phyloP scores from a whole-genome alignment of 495 filamentous ascomycete species.

The Hyaloscypha hepaticicola region DNA sequence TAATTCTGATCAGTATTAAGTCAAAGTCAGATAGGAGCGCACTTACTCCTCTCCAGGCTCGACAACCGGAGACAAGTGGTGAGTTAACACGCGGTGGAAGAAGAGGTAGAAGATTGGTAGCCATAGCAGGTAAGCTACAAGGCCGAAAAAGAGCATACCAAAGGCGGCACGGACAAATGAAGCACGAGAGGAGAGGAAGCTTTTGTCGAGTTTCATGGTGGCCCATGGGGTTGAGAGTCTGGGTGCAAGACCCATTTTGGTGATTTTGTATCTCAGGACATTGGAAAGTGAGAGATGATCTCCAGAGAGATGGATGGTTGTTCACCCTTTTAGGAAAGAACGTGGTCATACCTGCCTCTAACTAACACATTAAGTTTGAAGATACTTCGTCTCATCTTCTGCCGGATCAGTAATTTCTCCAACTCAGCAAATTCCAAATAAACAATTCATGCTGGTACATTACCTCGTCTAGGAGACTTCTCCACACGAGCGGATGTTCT shows the following conservation, averaged over 20 bases:
- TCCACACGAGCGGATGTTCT: not conserved
- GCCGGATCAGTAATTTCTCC: too few relatives aligned
- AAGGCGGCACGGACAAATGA: not conserved
- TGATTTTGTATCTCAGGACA: not conserved
- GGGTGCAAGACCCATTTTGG: not conserved
- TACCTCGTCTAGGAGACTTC: not conserved
- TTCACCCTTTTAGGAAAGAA: not conserved
- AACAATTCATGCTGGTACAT: not conserved
- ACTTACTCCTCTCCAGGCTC: slow-evolving; percentile 16
- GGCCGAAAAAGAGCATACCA: not conserved
- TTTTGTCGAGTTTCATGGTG: not conserved
- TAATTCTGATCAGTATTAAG: slow-evolving; percentile 23
- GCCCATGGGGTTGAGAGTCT: not conserved
- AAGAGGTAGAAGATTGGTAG: not conserved
- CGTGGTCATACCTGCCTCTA: not conserved
- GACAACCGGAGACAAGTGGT: not conserved
- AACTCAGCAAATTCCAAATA: not conserved
- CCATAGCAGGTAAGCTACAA: not conserved
- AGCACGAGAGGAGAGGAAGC: not conserved
- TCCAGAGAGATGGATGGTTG: not conserved
- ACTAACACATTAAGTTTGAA: not conserved
- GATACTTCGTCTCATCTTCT: too few relatives aligned
- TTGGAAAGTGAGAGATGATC: not conserved
- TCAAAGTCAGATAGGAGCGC: not conserved
- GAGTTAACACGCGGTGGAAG: not conserved